Evolutionary conservation across 1,284 basidiomycete species (phyloP), one percentile per base, ranked within the genome.

Genomic region (Cutaneotrichosporon dermatis): DNA sequence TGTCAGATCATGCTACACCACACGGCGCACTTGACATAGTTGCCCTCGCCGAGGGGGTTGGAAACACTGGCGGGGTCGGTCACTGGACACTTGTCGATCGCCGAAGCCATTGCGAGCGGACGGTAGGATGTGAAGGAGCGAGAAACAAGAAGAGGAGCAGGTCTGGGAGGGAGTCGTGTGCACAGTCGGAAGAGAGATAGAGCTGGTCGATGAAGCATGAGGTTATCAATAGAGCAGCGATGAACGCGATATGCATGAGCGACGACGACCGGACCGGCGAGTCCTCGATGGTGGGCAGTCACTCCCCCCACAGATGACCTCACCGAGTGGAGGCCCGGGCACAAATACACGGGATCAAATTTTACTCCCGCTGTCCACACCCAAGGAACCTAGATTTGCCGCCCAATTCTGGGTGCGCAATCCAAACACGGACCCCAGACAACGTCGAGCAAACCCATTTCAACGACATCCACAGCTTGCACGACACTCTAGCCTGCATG

Each of bases 31-130:
- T 82, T 81, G 71, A 93, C 90, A 68, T 82, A 85, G 33, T 78
- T 81, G 2, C 85, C 86, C 59, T 88, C 83, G 2, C 87, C 86
- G 0, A 89, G 78, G 12, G 85, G 85, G 68, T 87, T 86, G 52
- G 69, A 45, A 6, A 74, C 63, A 3, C 59, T 60, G 4, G 63
- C 52, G 8, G 69, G 69, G 53, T 75, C 72, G 4, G 74, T 76
- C 43, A 61, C 59, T 6, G 48, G 48, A n/a, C 70, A 61, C 57
- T 67, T 55, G 25, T 25, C 25, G 25, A 25, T 25, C 25, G 25
- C 25, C 25, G 51, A 3, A 9, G 56, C 6, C 25, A 57, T 34
- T 33, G 43, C 42, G 25, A 25, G 25, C 25, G 25, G 25, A 2
- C 25, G 25, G 25, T 25, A 64, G 57, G 57, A 63, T 9, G 60